Percentiles rank a stretch among this genome's conserved stretches.
phyloP scores from a whole-genome alignment of 257 asterid genomes.

The Perilla frutescens region DNA sequence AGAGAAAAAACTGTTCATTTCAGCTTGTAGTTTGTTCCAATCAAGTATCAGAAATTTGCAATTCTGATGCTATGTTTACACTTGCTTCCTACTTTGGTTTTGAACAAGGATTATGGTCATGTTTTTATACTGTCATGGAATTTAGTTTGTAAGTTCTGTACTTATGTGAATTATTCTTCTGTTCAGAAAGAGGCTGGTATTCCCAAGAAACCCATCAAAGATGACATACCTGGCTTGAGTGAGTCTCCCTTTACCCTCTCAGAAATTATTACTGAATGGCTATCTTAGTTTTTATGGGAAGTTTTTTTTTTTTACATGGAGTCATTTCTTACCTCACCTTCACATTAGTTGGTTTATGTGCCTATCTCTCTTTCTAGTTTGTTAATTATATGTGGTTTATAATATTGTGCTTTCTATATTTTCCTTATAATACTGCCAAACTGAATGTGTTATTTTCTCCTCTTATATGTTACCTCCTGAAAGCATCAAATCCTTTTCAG shows the following conservation, averaged over 20 bases:
- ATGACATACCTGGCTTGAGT: conserved; percentile 96
- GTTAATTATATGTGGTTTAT: background rate
- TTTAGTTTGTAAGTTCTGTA: conserved; percentile 3
- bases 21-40: conserved; percentile 10
- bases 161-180: conserved; percentile 37
- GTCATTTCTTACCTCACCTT: conserved; percentile 50
- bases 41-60: conserved; percentile 5
- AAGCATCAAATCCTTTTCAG: conserved; percentile 11
- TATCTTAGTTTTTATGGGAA: conserved; percentile 36
- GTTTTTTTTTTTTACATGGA: conserved; percentile 40
- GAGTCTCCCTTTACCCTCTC: conserved; percentile 48
- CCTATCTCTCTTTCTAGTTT: conserved; percentile 9
- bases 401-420: conserved; percentile 1
- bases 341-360: conserved; percentile 14
- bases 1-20: conserved; percentile 9
- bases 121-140: conserved; percentile 2
- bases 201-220: conserved; percentile 82
- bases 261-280: conserved; percentile 16
- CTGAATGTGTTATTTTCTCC: background rate
- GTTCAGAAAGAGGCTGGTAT: conserved; percentile 95
- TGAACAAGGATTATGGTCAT: conserved; percentile 20
- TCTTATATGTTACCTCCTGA: conserved; percentile 13
- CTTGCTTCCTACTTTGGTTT: conserved; percentile 11
- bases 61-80: conserved; percentile 18
- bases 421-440: background rate